These are phyloP conservation scores for Candida anglica DNA, from an alignment of 805 yeast species.

Conservation along the genomic window DNA sequence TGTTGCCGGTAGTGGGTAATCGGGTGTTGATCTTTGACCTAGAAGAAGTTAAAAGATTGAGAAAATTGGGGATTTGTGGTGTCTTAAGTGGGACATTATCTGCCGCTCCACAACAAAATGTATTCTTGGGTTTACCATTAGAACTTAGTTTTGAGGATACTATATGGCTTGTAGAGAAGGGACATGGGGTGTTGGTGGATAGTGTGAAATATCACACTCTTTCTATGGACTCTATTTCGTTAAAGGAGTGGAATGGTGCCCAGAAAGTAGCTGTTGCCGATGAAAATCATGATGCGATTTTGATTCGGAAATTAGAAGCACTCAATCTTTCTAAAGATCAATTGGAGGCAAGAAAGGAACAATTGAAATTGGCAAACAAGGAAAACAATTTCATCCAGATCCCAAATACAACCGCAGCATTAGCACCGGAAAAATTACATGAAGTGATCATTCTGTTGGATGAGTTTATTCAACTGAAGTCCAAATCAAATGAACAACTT, in stretches of 20 bases:
- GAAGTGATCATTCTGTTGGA: not conserved
- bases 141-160: conserved; percentile 72
- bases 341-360: conserved; percentile 5
- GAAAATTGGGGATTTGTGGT: conserved; percentile 70
- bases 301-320: conserved; percentile 7
- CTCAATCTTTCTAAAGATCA: conserved; percentile 4
- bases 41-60: conserved; percentile 47
- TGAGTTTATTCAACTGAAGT: not conserved
- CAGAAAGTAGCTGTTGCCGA: conserved; percentile 2
- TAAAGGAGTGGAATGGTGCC: conserved; percentile 6
- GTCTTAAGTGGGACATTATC: conserved; percentile 80
- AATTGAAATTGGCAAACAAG: conserved; percentile 3
- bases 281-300: conserved; percentile 9
- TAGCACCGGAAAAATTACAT: not conserved
- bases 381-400: conserved; percentile 3
- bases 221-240: conserved; percentile 9
- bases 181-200: conserved; percentile 42
- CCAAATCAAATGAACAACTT: conserved; percentile 1
- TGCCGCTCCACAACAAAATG: conserved; percentile 88
- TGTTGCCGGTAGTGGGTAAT: conserved; percentile 35
- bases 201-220: conserved; percentile 23
- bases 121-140: conserved; percentile 81
- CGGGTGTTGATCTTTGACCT: conserved; percentile 58
- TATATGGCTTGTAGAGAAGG: conserved; percentile 51
- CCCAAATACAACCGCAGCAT: not conserved